A percentile compares a stretch with the other conserved stretches of the same genome.
Conservation (phyloP, 192 early-diverging fungal species). For the Linnemannia hyalina region DNA sequence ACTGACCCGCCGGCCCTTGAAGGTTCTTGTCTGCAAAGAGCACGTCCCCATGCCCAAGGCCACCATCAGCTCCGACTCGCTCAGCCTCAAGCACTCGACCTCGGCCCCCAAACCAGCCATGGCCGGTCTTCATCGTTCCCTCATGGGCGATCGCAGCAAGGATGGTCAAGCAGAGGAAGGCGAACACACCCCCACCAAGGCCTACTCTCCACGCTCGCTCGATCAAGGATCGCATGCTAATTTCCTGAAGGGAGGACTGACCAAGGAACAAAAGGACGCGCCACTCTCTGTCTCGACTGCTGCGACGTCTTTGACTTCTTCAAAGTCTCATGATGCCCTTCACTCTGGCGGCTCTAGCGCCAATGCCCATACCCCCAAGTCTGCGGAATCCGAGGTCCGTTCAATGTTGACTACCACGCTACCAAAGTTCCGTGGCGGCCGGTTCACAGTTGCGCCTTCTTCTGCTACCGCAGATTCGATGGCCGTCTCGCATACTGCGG, state of each 20-base stretch:
- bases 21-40: conserved; percentile 52
- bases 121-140: conserved; percentile 30
- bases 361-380: neutral
- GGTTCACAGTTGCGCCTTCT: conserved; percentile 1
- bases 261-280: neutral
- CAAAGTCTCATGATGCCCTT: neutral
- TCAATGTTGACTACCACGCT: conserved; percentile 13
- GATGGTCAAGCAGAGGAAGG: neutral
- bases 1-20: conserved; percentile 20
- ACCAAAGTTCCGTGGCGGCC: conserved; percentile 26
- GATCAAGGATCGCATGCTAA: conserved; percentile 36
- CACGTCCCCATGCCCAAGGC: conserved; percentile 47
- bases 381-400: neutral
- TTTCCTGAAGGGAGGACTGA: neutral
- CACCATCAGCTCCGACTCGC: conserved; percentile 17
- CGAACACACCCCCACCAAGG: neutral
- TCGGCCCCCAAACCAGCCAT: conserved; percentile 38
- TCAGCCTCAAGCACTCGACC: conserved; percentile 28
- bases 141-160: conserved; percentile 30
- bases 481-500: neutral
- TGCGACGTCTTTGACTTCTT: neutral
- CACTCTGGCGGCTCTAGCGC: neutral
- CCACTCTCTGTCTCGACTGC: neutral
- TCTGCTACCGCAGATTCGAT: neutral
- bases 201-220: conserved; percentile 32